phyloP scores from a whole-genome alignment of 78 protist species.

The Fonticula alba region DNA sequence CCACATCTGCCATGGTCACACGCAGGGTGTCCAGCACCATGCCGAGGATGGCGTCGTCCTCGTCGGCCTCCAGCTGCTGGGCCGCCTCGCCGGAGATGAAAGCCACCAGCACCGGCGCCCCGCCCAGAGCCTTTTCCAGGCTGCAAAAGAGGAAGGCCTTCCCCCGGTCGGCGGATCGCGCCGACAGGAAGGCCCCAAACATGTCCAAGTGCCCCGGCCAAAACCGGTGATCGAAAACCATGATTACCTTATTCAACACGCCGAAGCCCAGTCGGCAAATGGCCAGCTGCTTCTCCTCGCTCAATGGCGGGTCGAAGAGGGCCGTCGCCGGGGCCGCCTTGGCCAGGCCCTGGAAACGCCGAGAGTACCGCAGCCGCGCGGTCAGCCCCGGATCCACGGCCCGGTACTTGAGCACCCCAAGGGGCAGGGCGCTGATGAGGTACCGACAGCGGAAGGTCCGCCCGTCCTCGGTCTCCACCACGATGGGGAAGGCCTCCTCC shows the following conservation, averaged over 20 bases:
- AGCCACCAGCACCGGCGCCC: background rate
- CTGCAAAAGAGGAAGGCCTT: constrained; percentile 2
- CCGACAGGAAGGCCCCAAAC: background rate
- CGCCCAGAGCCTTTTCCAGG: background rate
- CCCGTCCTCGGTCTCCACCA: too few relatives aligned
- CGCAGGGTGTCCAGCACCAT: background rate
- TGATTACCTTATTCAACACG: constrained; percentile 10
- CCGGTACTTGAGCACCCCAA: constrained; percentile 17
- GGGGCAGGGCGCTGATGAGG: constrained; percentile 5
- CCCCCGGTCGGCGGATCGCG: constrained; percentile 11
- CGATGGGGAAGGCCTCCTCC: too few relatives aligned
- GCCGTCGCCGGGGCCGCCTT: too few relatives aligned
- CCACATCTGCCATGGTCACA: too few relatives aligned
- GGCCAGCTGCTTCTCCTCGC: constrained; percentile 6
- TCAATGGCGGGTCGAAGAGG: constrained; percentile 12
- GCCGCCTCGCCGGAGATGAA: constrained; percentile 6
- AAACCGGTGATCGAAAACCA: background rate
- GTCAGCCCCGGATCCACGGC: too few relatives aligned
- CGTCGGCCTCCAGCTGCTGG: background rate
- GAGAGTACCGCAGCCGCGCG: too few relatives aligned
- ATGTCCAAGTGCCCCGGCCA: background rate
- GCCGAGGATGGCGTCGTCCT: background rate
- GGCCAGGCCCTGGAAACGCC: too few relatives aligned
- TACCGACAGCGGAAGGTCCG: constrained; percentile 1
- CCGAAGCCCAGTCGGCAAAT: constrained; percentile 23